Conservation (phyloP, 2,329 filamentous ascomycete species). For the Diaporthe nobilis region DNA sequence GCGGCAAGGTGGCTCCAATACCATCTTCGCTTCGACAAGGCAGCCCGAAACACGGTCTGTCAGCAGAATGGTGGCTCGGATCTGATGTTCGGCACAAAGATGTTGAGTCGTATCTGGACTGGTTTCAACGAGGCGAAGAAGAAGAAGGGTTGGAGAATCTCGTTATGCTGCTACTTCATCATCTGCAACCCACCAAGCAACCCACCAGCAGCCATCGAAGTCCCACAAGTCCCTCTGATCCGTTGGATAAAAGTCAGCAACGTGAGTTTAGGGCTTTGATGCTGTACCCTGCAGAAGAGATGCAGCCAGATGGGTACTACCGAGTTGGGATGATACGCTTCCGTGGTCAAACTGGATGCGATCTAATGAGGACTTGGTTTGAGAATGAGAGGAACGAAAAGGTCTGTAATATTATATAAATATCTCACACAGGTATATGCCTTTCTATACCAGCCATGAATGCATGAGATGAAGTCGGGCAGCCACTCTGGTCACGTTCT, state of each 20-base stretch:
- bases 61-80: not conserved
- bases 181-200: not conserved
- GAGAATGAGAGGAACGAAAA: not conserved
- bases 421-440: accelerated
- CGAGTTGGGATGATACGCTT: not conserved
- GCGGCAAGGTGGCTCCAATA: not conserved
- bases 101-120: not conserved
- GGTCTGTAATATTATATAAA: not conserved
- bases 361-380: not conserved
- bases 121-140: not conserved
- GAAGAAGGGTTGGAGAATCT: not conserved
- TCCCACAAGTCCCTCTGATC: not conserved
- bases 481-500: no score
- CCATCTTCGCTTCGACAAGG: not conserved
- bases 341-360: not conserved
- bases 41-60: not conserved
- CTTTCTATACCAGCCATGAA: not conserved
- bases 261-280: not conserved
- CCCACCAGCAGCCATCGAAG: not conserved
- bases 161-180: not conserved
- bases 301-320: not conserved
- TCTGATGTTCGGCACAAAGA: no score
- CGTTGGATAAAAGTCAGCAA: not conserved
- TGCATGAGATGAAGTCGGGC: not conserved
- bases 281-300: not conserved